Conservation (phyloP, 148 eudicot genomes). For the Rhododendron vialii region DNA sequence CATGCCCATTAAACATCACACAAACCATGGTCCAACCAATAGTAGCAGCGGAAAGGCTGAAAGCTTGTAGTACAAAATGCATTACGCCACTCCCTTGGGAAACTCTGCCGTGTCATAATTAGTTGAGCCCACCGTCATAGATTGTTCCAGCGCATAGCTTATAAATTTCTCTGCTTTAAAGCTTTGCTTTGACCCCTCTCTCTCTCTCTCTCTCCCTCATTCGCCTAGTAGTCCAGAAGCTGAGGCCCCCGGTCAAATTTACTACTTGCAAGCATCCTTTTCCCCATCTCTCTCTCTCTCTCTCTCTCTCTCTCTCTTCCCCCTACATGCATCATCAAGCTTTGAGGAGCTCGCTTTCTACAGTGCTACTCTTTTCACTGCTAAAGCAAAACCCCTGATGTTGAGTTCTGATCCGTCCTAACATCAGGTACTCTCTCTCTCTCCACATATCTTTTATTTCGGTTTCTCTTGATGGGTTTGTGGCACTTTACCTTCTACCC, state of each 20-base stretch:
- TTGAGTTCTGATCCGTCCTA: slow-evolving; percentile 5
- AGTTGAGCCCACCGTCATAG: neutral
- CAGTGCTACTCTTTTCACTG: slow-evolving; percentile 8
- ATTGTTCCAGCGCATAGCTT: neutral
- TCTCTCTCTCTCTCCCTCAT: slow-evolving; percentile 8
- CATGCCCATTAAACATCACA: neutral
- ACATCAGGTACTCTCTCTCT: slow-evolving; percentile 5
- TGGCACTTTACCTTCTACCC: neutral
- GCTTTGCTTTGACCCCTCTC: neutral
- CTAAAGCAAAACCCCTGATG: slow-evolving; percentile 1
- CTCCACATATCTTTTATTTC: neutral
- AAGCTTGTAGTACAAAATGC: neutral
- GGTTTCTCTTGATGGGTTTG: slow-evolving; percentile 1
- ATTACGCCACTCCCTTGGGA: neutral
- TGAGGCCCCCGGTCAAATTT: slow-evolving; percentile 13
- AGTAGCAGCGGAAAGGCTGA: neutral
- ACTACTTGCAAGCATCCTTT: neutral
- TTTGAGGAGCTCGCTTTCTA: slow-evolving; percentile 8
- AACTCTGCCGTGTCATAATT: neutral
- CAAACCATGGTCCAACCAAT: neutral
- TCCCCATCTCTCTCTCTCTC: neutral
- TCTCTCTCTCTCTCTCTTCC: slow-evolving; percentile 1
- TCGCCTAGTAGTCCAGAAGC: slow-evolving; percentile 5
- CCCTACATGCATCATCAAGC: neutral
- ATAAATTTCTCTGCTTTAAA: neutral